Evolutionary conservation across 768 basidiomycete species (phyloP), one percentile per base, ranked within the genome.

Genomic region (Rhizopogon vulgaris): DNA sequence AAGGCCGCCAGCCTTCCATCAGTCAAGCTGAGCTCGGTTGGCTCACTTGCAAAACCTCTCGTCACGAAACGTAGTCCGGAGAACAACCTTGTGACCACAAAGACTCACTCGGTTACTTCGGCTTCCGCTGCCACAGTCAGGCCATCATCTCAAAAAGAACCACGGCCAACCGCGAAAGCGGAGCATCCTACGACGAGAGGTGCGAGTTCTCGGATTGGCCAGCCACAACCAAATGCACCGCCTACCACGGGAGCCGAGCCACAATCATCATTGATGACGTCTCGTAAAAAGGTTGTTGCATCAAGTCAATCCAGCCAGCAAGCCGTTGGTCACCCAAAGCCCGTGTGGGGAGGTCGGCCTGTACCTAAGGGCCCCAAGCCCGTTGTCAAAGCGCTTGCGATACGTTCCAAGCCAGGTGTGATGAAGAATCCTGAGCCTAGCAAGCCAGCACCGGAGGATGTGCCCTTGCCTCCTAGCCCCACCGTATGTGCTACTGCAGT

Each of bases 401-500:
- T 34, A 46, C 45, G 18, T 10, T 32, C 45, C 4, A 46, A 36
- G 32, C 32, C 9, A 22, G 32, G 22, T 9, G 9, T 7, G 12
- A 14, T 28, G 43, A 45, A 32, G 43, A 45, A 11, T 45, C 30
- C 30, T 45, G 43, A 22, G 9, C 9, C 43, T 45, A 14, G 17
- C 30, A 45, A 45, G 14, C 30, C 43, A 8, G 17, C 30, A 9
- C 43, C 43, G 8, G 30, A 45, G 9, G 28, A 45, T 14, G 18
- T 55, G 9, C 54, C 54, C 12, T 30, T 55, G 4, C 54, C 54
- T 34, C 53, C 43, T 28, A 55, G 54, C 18, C 54, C 54, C 18
- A 24, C 22, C 18, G 7, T 28, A 48, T 27, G 30, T 12, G 40
- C 56, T 24, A 42, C 53, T 14, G 18, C 48, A 24, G 48, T 57